Conservation (phyloP, 1,139 yeast genomes). For the Hemisphaericaspora xylanilytica region DNA sequence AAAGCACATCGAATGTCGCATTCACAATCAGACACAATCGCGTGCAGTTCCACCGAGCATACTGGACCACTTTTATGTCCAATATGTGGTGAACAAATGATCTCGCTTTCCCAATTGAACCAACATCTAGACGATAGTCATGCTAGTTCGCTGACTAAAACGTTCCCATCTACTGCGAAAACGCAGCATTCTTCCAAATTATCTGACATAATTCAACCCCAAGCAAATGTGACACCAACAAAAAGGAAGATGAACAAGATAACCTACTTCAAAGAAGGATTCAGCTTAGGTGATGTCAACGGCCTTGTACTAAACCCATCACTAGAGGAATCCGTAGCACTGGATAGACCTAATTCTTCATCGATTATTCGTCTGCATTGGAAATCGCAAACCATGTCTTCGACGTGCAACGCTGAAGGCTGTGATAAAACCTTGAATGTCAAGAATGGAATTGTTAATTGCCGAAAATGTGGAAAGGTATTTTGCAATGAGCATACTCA, state of each 20-base stretch:
- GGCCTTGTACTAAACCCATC: not conserved
- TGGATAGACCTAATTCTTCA: conserved; percentile 13
- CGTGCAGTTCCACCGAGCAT: not conserved
- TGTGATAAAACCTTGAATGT: conserved; percentile 46
- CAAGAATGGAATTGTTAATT: conserved; percentile 55
- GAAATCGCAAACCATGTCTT: conserved; percentile 46
- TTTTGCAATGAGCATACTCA: conserved; percentile 67
- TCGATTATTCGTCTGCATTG: conserved; percentile 57
- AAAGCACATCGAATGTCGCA: not conserved
- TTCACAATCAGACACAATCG: not conserved
- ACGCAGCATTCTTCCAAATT: not conserved
- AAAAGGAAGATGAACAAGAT: conserved; percentile 27
- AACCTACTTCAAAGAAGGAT: conserved; percentile 34
- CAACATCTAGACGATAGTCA: conserved; percentile 74
- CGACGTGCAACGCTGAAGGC: conserved; percentile 30
- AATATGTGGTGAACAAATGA: conserved; percentile 63
- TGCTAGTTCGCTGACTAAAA: conserved; percentile 10
- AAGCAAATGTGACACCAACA: conserved; percentile 11
- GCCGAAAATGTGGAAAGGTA: conserved; percentile 70
- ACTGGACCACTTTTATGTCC: conserved; percentile 49
- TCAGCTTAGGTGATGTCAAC: conserved; percentile 24
- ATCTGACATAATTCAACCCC: conserved; percentile 13
- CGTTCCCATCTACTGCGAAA: conserved; percentile 2
- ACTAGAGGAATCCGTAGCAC: not conserved
- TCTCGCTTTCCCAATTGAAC: conserved; percentile 57